phyloP scores from a whole-genome alignment of 768 basidiomycete genomes.

The Psilocybe subaeruginosa region DNA sequence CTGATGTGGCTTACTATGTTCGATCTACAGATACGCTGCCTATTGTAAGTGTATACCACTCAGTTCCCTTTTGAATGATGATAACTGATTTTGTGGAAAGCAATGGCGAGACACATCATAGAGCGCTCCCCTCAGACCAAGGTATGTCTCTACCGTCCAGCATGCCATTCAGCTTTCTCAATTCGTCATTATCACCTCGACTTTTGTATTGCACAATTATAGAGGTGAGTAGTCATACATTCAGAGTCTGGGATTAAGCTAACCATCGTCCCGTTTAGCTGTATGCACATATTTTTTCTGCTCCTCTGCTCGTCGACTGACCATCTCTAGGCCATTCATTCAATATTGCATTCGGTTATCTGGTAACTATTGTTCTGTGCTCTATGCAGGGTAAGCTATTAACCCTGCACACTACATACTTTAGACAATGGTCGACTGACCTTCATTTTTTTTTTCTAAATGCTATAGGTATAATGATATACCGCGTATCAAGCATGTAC shows the following conservation, averaged over 20 bases:
- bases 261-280: neutral
- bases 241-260: neutral
- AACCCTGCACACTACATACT: neutral
- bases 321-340: neutral
- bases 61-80: neutral
- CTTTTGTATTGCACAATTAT: neutral
- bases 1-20: neutral
- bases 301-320: neutral
- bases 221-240: neutral
- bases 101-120: neutral
- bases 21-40: slow-evolving; percentile 9
- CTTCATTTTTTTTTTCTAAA: neutral
- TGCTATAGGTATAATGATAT: slow-evolving; percentile 18
- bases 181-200: neutral
- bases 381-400: neutral
- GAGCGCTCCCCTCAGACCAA: neutral
- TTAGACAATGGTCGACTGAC: neutral
- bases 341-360: neutral
- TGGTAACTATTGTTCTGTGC: neutral
- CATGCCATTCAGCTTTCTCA: neutral
- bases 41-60: neutral
- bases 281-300: neutral
- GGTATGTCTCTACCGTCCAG: neutral
- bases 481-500: slow-evolving; percentile 22
- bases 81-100: neutral